Evolutionary conservation across 257 asterid species (phyloP).

Genomic region (Jacaranda mimosifolia): DNA sequence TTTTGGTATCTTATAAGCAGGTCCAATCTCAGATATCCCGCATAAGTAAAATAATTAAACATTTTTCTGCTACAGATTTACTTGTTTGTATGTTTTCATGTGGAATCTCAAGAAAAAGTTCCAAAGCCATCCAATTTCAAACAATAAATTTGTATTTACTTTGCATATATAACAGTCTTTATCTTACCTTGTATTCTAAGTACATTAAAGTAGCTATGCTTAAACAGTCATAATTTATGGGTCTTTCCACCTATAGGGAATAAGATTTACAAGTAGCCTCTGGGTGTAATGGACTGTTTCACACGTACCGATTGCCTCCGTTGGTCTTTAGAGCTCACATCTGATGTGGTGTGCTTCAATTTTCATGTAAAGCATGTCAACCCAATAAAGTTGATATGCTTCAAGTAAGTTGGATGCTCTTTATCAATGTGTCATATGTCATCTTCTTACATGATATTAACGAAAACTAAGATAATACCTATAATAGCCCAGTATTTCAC

Average conservation of each 20-base stretch:
- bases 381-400: not conserved
- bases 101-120: not conserved
- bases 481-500: not conserved
- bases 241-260: not conserved
- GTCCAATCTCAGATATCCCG: not conserved
- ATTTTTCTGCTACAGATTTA: too few relatives aligned
- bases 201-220: too few relatives aligned
- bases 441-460: not conserved
- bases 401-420: not conserved
- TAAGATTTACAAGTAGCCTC: constrained; percentile 11
- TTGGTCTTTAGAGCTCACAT: not conserved
- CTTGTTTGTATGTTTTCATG: too few relatives aligned
- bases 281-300: not conserved
- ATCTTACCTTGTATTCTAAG: too few relatives aligned
- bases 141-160: too few relatives aligned
- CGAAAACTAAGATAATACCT: not conserved
- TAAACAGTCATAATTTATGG: constrained; percentile 1
- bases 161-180: too few relatives aligned
- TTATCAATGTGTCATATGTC: not conserved
- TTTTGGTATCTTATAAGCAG: constrained; percentile 9
- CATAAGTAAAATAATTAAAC: not conserved
- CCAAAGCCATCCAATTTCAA: too few relatives aligned
- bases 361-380: too few relatives aligned
- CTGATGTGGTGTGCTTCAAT: too few relatives aligned
- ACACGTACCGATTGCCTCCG: not conserved